phyloP scores from a whole-genome alignment of 257 asterid species.

The Capsicum rhomboideum region DNA sequence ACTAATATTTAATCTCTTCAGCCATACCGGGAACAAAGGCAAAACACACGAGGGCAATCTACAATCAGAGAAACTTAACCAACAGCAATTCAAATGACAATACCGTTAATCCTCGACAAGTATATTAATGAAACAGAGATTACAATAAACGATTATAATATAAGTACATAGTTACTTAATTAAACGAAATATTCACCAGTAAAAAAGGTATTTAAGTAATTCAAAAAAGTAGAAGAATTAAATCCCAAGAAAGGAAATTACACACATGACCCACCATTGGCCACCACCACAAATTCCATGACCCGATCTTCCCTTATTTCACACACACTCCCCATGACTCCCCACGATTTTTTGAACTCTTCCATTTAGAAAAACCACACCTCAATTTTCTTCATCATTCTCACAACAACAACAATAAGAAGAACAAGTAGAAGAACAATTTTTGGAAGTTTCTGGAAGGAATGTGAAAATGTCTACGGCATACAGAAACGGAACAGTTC shows the following conservation, averaged over 20 bases:
- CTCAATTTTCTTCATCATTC: no score
- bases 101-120: constrained; percentile 4
- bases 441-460: not conserved
- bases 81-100: not conserved
- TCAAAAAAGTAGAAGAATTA: not conserved
- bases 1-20: not conserved
- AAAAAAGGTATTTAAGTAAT: not conserved
- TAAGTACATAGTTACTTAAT: no score
- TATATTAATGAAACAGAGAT: not conserved
- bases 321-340: constrained; percentile 6
- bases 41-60: not conserved
- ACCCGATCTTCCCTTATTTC: constrained; percentile 3
- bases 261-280: constrained; percentile 9
- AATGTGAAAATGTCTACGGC: constrained; percentile 33
- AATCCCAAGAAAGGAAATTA: constrained; percentile 2
- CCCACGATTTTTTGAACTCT: constrained; percentile 9
- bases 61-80: not conserved
- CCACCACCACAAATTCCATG: constrained; percentile 6
- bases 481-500: constrained; percentile 40
- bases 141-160: not conserved
- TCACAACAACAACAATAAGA: not conserved
- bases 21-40: no score
- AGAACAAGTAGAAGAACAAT: not conserved
- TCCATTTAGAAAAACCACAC: not conserved
- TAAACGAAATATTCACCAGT: not conserved